Percentiles rank a stretch among this genome's conserved stretches.
These are phyloP conservation scores for Combretum micranthum DNA, from an alignment of 345 rosid species.

Conservation along the genomic window DNA sequence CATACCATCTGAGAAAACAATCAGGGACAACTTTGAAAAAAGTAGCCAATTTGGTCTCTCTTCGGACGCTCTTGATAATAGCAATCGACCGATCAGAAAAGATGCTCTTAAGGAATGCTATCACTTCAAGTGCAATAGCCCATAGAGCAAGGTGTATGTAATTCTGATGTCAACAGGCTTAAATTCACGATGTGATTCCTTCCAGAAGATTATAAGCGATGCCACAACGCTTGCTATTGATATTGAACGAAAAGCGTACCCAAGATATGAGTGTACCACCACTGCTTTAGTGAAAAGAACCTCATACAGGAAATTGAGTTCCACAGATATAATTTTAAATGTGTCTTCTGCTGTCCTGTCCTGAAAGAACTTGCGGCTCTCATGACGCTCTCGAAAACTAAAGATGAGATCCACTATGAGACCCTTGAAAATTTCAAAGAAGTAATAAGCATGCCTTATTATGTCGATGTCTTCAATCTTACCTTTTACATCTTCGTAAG, in stretches of 20 bases:
- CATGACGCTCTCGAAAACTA: no score
- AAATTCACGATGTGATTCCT: constrained; percentile 15
- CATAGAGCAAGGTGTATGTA: constrained; percentile 40
- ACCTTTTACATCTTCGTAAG: no score
- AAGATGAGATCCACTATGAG: no score
- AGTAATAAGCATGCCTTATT: no score
- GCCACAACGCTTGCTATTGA: constrained; percentile 22
- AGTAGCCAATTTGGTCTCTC: constrained; percentile 5
- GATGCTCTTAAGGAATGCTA: constrained; percentile 36
- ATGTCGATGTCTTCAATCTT: no score
- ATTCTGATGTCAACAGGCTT: constrained; percentile 31
- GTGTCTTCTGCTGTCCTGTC: constrained; percentile 22
- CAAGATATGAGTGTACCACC: constrained; percentile 25
- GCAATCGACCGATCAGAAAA: constrained; percentile 54
- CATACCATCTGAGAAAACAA: no score
- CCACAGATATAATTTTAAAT: constrained; percentile 41
- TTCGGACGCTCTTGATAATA: constrained; percentile 12
- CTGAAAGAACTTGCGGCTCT: constrained; percentile 37
- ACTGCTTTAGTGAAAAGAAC: constrained; percentile 44
- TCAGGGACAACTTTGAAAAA: no score
- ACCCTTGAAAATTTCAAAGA: no score
- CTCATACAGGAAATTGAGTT: constrained; percentile 59
- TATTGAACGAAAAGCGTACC: constrained; percentile 16
- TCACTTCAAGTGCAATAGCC: constrained; percentile 39
- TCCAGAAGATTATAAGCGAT: constrained; percentile 24